Conservation (phyloP, 2,329 filamentous ascomycete species). For the Fusarium longipes region DNA sequence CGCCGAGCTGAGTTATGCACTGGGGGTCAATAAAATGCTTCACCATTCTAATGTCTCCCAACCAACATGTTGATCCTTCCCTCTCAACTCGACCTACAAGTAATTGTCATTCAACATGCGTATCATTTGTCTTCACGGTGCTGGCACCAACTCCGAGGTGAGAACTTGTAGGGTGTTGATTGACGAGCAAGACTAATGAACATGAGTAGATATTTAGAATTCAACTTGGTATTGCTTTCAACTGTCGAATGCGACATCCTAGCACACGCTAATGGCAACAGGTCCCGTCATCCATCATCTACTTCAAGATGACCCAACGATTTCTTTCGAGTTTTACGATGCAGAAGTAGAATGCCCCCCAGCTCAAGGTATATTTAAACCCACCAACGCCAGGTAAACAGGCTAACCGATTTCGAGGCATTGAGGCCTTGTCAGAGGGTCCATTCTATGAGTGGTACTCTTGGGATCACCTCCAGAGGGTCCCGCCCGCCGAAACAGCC, state of each 20-base stretch:
- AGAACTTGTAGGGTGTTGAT: too few species aligned
- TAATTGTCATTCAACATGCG: background rate
- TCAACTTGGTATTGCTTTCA: background rate
- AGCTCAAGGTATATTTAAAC: background rate
- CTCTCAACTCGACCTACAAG: background rate
- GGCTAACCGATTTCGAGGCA: background rate
- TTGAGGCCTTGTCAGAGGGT: background rate
- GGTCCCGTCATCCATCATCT: background rate
- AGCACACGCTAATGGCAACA: background rate
- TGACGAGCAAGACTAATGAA: background rate
- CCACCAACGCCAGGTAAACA: background rate
- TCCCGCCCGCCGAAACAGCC: background rate
- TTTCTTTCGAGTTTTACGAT: background rate
- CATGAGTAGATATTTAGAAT: background rate
- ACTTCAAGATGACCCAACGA: background rate
- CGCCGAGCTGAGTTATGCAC: background rate
- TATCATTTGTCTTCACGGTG: constrained; percentile 1
- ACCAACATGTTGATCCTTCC: background rate
- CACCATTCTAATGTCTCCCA: background rate
- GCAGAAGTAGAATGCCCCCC: background rate
- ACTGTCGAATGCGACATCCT: background rate
- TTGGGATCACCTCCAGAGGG: background rate
- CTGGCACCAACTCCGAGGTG: background rate
- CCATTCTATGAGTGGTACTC: background rate
- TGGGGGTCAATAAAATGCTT: background rate